These are phyloP conservation scores for Lippia alba DNA, from an alignment of 305 asterid species.

Conservation along the genomic window DNA sequence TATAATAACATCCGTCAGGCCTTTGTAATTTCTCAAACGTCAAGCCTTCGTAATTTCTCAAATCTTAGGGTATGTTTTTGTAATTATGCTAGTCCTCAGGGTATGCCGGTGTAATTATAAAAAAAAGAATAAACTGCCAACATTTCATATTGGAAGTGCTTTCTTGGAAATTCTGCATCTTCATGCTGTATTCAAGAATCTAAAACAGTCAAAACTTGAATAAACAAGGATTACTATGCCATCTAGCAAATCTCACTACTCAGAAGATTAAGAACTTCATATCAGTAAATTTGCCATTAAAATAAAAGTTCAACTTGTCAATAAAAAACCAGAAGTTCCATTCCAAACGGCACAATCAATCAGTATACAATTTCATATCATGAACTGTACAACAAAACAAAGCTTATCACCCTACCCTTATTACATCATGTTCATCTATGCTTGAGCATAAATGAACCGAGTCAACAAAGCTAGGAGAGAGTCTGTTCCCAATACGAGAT, in stretches of 20 bases:
- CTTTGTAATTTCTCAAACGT: too few species aligned
- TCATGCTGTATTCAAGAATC: slow-evolving; percentile 8
- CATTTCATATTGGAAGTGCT: slow-evolving; percentile 9
- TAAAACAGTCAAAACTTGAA: slow-evolving; percentile 9
- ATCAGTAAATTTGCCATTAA: slow-evolving; percentile 2
- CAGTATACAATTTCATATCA: slow-evolving; percentile 20
- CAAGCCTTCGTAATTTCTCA: too few species aligned
- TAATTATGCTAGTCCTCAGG: too few species aligned
- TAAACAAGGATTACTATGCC: neutral
- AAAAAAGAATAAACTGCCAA: neutral
- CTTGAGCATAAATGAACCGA: slow-evolving; percentile 31
- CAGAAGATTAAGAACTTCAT: slow-evolving; percentile 11
- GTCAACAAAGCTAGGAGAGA: slow-evolving; percentile 2
- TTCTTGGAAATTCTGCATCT: slow-evolving; percentile 5
- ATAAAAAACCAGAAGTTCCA: neutral
- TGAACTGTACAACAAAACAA: slow-evolving; percentile 34
- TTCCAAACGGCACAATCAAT: slow-evolving; percentile 9
- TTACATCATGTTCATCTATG: slow-evolving; percentile 22
- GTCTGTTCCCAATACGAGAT: slow-evolving; percentile 20
- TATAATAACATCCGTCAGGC: too few species aligned
- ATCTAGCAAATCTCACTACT: slow-evolving; percentile 1
- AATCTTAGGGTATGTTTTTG: too few species aligned
- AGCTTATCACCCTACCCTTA: slow-evolving; percentile 12
- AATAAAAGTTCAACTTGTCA: neutral
- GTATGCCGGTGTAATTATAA: too few species aligned